Percentiles rank a stretch among this genome's conserved stretches.
Conservation (phyloP, 129 eudicot genomes). For the Arctium minus region DNA sequence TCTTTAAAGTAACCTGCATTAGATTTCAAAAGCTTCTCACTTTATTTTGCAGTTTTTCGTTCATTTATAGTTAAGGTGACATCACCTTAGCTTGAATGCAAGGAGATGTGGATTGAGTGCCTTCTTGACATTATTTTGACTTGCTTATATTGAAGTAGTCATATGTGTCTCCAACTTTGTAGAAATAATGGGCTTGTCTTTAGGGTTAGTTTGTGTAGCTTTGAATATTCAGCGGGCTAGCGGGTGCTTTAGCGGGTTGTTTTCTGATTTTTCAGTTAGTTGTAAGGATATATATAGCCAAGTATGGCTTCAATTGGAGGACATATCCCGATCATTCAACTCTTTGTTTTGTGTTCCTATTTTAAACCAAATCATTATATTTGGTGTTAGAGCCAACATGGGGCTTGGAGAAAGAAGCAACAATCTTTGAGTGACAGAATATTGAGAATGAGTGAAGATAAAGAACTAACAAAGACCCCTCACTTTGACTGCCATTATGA, state of each 20-base stretch:
- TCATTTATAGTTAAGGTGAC: slow-evolving; percentile 2
- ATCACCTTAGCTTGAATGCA: background rate
- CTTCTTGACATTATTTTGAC: background rate
- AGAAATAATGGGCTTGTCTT: background rate
- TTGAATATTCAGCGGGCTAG: background rate
- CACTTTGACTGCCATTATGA: background rate
- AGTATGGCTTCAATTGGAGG: background rate
- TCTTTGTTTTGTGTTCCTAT: background rate
- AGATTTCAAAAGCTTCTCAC: background rate
- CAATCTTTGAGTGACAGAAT: background rate
- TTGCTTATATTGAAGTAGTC: background rate
- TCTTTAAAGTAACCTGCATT: background rate
- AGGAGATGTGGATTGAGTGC: background rate
- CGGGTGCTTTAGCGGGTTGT: background rate
- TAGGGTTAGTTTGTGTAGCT: background rate
- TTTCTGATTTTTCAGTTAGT: too few relatives aligned
- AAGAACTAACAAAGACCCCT: background rate
- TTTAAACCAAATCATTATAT: background rate
- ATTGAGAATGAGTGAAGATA: background rate
- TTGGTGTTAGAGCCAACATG: background rate
- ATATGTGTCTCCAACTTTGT: background rate
- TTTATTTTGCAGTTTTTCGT: background rate
- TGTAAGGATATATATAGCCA: background rate
- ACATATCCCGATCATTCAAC: background rate
- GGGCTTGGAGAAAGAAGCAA: background rate